Evolutionary conservation across 1,139 yeast genomes (phyloP).

Genomic region (Candida glucosophila): DNA sequence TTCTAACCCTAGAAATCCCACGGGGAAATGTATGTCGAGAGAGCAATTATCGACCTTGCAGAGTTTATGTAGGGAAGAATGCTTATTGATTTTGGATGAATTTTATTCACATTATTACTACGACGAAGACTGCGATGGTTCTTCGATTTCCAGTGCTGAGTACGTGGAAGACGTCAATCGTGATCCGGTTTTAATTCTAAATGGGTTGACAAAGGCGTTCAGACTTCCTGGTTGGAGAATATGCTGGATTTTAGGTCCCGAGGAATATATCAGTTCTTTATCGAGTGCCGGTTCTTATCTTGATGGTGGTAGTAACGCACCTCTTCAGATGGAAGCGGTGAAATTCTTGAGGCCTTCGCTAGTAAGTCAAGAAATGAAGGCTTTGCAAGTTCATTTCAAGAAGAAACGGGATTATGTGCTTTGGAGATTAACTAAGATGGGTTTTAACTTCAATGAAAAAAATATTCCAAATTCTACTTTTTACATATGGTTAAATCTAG

Average conservation of each 20-base stretch:
- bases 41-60: slow-evolving; percentile 46
- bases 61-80: slow-evolving; percentile 46
- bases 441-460: slow-evolving; percentile 39
- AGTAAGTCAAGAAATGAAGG: slow-evolving; percentile 50
- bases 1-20: slow-evolving; percentile 62
- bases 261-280: slow-evolving; percentile 49
- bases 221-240: slow-evolving; percentile 66
- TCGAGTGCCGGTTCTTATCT: slow-evolving; percentile 57
- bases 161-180: slow-evolving; percentile 49
- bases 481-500: slow-evolving; percentile 55
- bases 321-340: slow-evolving; percentile 57
- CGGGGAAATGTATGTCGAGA: slow-evolving; percentile 51
- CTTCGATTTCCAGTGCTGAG: slow-evolving; percentile 48
- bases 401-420: slow-evolving; percentile 56
- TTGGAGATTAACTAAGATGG: slow-evolving; percentile 45
- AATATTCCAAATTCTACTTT: slow-evolving; percentile 56
- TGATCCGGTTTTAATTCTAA: slow-evolving; percentile 57
- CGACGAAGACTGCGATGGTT: slow-evolving; percentile 51
- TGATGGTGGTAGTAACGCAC: slow-evolving; percentile 62
- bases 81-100: slow-evolving; percentile 61
- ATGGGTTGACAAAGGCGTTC: slow-evolving; percentile 59
- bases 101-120: slow-evolving; percentile 58
- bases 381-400: slow-evolving; percentile 53
- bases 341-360: slow-evolving; percentile 47
- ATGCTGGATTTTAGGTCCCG: slow-evolving; percentile 64